Percentiles rank a stretch among this genome's conserved stretches.
Evolutionary conservation across 2,329 filamentous ascomycete genomes (phyloP).

Genomic region (Nannizzia gypsea): DNA sequence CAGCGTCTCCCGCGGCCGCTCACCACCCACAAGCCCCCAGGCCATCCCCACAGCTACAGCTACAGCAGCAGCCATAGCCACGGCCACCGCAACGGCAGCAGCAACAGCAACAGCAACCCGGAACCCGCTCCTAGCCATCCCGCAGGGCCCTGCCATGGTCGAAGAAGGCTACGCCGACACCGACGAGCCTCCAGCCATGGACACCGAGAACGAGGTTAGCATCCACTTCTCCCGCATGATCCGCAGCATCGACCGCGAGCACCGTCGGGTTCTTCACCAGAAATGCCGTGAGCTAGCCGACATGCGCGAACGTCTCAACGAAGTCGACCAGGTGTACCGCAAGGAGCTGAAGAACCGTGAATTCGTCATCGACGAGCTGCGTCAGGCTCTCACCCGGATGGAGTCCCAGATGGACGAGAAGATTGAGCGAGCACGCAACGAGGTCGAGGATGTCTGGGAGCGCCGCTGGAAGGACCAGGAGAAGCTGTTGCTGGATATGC

Average conservation of each 20-base stretch:
- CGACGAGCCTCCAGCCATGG: constrained; percentile 19
- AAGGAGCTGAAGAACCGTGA: constrained; percentile 22
- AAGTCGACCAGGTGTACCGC: constrained; percentile 23
- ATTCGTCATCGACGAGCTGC: constrained; percentile 21
- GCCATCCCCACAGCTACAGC: too few relatives aligned
- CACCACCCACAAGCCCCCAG: not conserved
- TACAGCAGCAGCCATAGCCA: too few relatives aligned
- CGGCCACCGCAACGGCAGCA: too few relatives aligned
- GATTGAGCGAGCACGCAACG: constrained; percentile 23
- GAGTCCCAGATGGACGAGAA: constrained; percentile 17
- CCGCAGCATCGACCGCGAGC: constrained; percentile 22
- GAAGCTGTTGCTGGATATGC: not conserved
- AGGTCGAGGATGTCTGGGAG: constrained; percentile 28
- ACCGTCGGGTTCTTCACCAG: constrained; percentile 20
- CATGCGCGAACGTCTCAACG: constrained; percentile 20
- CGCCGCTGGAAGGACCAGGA: constrained; percentile 25
- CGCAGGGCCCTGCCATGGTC: constrained; percentile 11
- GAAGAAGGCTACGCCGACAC: constrained; percentile 15
- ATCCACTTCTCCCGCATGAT: constrained; percentile 23
- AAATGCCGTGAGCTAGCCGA: constrained; percentile 22
- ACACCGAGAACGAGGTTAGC: constrained; percentile 21
- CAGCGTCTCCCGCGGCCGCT: not conserved
- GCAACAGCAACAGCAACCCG: too few relatives aligned
- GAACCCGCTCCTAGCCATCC: constrained; percentile 6
- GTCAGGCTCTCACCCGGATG: constrained; percentile 15